A percentile compares a stretch with the other conserved stretches of the same genome.
phyloP scores from a whole-genome alignment of 1,284 basidiomycete species.

The Cutaneotrichosporon cutaneum region DNA sequence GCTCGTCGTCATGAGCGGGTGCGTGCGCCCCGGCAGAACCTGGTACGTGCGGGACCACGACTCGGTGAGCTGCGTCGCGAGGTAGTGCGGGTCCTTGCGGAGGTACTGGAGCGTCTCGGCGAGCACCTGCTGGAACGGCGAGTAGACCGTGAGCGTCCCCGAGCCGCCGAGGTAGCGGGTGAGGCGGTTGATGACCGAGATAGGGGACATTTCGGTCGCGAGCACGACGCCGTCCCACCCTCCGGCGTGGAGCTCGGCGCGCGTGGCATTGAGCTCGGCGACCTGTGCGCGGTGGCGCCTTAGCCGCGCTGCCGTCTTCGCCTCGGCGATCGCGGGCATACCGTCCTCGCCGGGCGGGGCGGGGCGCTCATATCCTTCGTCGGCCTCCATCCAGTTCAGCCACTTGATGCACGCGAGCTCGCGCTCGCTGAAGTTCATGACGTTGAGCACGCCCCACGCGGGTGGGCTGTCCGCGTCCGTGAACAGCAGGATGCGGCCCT shows the following conservation, averaged over 20 bases:
- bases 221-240: conserved; percentile 86
- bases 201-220: conserved; percentile 81
- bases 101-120: conserved; percentile 73
- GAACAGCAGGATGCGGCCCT: conserved; percentile 78
- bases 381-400: conserved; percentile 88
- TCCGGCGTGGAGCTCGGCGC: conserved; percentile 80
- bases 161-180: conserved; percentile 79
- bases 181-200: conserved; percentile 73
- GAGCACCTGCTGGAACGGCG: conserved; percentile 76
- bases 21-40: conserved; percentile 89
- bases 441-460: conserved; percentile 76
- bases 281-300: conserved; percentile 43
- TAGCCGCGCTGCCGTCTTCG: conserved; percentile 36
- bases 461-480: conserved; percentile 92
- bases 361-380: conserved; percentile 61
- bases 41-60: conserved; percentile 89
- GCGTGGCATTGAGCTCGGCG: conserved; percentile 59
- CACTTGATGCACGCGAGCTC: conserved; percentile 63
- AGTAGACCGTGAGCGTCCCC: conserved; percentile 80
- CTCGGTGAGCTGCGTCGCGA: conserved; percentile 81
- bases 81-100: conserved; percentile 65
- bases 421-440: conserved; percentile 80
- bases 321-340: conserved; percentile 32
- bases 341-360: conserved; percentile 41
- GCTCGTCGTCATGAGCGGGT: conserved; percentile 90